phyloP scores from a whole-genome alignment of 2,329 filamentous ascomycete genomes.

The Diplocarpon rosae region DNA sequence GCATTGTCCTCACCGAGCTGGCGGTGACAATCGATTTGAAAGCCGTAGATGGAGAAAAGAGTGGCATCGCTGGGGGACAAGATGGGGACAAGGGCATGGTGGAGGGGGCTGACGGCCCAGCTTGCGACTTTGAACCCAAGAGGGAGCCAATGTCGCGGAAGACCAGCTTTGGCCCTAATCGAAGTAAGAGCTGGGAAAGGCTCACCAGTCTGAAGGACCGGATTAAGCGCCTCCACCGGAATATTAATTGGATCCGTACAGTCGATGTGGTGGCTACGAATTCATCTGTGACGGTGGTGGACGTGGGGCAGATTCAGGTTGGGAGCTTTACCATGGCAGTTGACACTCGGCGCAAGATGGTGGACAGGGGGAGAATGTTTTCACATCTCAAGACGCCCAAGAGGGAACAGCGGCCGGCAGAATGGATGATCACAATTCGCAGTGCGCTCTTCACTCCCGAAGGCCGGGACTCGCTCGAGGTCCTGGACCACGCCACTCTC shows the following conservation, averaged over 20 bases:
- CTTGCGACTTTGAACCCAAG: slow-evolving; percentile 14
- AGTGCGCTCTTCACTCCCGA: slow-evolving; percentile 85
- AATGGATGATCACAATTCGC: slow-evolving; percentile 82
- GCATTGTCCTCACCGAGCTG: slow-evolving; percentile 76
- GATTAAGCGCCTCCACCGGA: slow-evolving; percentile 75
- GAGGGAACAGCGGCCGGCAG: slow-evolving; percentile 62
- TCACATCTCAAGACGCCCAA: slow-evolving; percentile 60
- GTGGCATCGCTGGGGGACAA: slow-evolving; percentile 10
- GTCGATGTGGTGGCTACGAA: slow-evolving; percentile 81
- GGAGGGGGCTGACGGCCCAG: slow-evolving; percentile 20
- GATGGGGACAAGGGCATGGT: slow-evolving; percentile 17
- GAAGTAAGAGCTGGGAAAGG: slow-evolving; percentile 69
- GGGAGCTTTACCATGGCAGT: slow-evolving; percentile 78
- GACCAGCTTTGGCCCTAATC: slow-evolving; percentile 28
- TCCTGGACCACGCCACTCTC: slow-evolving; percentile 77
- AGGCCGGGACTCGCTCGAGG: slow-evolving; percentile 71
- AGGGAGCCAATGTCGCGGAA: slow-evolving; percentile 13
- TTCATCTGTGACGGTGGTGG: slow-evolving; percentile 63
- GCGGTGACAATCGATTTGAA: slow-evolving; percentile 72
- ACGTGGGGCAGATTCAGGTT: slow-evolving; percentile 75
- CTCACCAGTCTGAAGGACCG: slow-evolving; percentile 71
- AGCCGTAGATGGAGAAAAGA: slow-evolving; percentile 42
- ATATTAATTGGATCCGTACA: slow-evolving; percentile 79
- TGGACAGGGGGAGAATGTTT: slow-evolving; percentile 82
- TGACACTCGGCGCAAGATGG: slow-evolving; percentile 83